Evolutionary conservation across 2,329 filamentous ascomycete genomes (phyloP).

Genomic region (Aquanectria penicillioides): DNA sequence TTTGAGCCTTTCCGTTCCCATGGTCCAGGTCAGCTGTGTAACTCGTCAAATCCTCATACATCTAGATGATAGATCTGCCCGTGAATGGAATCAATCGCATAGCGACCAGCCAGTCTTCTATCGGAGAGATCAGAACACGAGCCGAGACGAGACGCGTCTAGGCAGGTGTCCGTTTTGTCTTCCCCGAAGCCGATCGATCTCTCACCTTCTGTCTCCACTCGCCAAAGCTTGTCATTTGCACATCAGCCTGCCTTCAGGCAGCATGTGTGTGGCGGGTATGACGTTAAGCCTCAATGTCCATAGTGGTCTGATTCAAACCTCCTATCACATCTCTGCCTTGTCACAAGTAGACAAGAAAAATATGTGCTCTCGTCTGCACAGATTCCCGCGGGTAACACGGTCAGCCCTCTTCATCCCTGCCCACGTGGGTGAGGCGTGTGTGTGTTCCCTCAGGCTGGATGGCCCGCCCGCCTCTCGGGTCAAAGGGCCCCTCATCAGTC

Average conservation of each 20-base stretch:
- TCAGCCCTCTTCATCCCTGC: not conserved
- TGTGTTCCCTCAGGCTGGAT: not conserved
- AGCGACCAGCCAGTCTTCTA: not conserved
- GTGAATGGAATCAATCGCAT: no score
- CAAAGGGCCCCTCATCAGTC: no score
- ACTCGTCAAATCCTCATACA: no score
- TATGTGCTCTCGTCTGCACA: not conserved
- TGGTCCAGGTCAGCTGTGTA: no score
- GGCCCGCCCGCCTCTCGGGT: no score
- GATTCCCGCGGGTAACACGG: not conserved
- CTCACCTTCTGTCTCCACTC: not conserved
- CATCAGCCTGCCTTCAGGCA: no score
- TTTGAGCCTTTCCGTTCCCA: no score
- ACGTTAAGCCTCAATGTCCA: no score
- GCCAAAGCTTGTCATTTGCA: not conserved
- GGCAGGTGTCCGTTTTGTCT: not conserved
- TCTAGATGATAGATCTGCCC: no score
- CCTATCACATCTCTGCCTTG: not conserved
- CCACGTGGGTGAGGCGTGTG: constrained; percentile 12
- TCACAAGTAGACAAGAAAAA: not conserved
- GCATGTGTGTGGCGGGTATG: no score
- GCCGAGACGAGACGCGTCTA: not conserved
- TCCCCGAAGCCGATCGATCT: constrained; percentile 2
- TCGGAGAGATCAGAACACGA: not conserved
- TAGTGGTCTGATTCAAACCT: constrained; percentile 1